Base-by-base conservation (phyloP, 1,284 basidiomycete species). In the Ganoderma resinaceum region DNA sequence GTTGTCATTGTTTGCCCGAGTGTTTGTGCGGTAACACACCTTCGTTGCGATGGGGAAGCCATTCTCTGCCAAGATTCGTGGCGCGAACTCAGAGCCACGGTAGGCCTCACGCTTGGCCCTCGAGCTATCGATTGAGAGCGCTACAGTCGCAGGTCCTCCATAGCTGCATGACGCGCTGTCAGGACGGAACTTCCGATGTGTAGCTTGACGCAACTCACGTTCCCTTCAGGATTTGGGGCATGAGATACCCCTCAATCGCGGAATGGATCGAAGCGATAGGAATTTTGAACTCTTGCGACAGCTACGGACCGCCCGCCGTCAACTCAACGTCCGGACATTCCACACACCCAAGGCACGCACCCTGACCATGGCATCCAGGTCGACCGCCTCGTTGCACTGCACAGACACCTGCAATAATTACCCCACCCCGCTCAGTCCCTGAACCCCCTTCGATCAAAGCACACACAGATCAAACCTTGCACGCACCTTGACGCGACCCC, bases 41-140 rank as follows among this genome's bases (percentile, higher is more conserved):
- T 95, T 94, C 89, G 94, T 89, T 7, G 90, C 87, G 1, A 97
- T 90, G n/a, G 86, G 83, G 42, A 97, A 81, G 4, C 91, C 92
- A 61, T 90, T 85, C 62, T 96, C 91, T 2, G 90, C 84, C 23
- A 97, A 83, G 62, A 97, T 89, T 53, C 91, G 88, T 33, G 94
- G 86, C 0, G 95, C 93, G 78, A 93, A 97, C 71, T 94, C 92
- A 1, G 93, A 92, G 2, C 91, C 95, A 35, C 94, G 87, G 80
- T 93, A 97, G 0, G 94, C 87, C 76, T 97, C 95, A 11, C 92
- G 89, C 80, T 96, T 96, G 80, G 93, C 94, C 63, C 93, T 85
- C 61, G 72, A 64, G 38, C 72, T 76, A 9, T 90, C 88, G 14
- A 92, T 91, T 78, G 95, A 96, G 69, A 96, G 84, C 1, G 94